These are phyloP conservation scores for Verticillium tricorpus DNA, from an alignment of 2,329 filamentous ascomycete genomes.

Conservation along the genomic window DNA sequence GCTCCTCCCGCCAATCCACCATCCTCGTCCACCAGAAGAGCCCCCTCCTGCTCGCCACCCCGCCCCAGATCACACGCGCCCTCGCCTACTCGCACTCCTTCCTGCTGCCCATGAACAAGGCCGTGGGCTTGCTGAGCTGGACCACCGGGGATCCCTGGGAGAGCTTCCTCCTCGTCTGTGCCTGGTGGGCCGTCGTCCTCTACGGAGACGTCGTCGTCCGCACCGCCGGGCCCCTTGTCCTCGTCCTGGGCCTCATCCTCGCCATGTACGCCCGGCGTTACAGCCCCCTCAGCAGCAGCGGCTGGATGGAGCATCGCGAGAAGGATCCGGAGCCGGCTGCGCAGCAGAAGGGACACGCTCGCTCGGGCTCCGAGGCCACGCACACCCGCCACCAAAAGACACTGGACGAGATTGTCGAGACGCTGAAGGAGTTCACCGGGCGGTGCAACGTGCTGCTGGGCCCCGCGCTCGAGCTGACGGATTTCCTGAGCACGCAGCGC, in stretches of 20 bases:
- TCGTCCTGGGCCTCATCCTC: constrained; percentile 74
- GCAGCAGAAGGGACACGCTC: constrained; percentile 29
- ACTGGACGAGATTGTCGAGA: constrained; percentile 94
- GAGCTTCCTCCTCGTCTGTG: constrained; percentile 82
- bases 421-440: constrained; percentile 81
- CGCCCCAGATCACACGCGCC: constrained; percentile 88
- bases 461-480: constrained; percentile 81
- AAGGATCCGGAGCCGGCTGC: constrained; percentile 14
- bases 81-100: constrained; percentile 96
- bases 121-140: constrained; percentile 87
- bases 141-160: constrained; percentile 93
- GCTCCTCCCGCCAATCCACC: constrained; percentile 70
- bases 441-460: constrained; percentile 90
- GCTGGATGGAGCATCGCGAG: constrained; percentile 54
- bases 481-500: constrained; percentile 86
- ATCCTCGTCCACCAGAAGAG: constrained; percentile 97
- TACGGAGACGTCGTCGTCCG: constrained; percentile 83
- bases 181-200: constrained; percentile 80
- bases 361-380: constrained; percentile 51
- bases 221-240: constrained; percentile 76
- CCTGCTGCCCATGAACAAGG: constrained; percentile 79
- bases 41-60: constrained; percentile 85
- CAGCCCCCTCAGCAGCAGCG: constrained; percentile 83
- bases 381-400: constrained; percentile 84
- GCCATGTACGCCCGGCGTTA: constrained; percentile 92